Conservation (phyloP, 2,329 filamentous ascomycete genomes). For the Trichoderma breve region DNA sequence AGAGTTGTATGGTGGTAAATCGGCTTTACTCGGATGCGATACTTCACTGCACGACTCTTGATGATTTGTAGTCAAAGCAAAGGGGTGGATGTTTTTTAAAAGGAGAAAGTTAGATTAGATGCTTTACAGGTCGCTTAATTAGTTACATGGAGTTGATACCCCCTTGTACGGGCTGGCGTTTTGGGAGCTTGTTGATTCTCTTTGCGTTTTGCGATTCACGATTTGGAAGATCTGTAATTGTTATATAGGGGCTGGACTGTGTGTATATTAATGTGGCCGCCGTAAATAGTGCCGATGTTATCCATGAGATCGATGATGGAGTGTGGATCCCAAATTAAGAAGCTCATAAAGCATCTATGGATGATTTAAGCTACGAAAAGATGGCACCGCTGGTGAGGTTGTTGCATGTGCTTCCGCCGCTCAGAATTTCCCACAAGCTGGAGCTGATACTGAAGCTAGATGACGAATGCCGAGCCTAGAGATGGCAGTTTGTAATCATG, state of each 20-base stretch:
- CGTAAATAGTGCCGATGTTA: neutral
- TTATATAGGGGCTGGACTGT: neutral
- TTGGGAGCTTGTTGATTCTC: neutral
- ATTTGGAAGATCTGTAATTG: neutral
- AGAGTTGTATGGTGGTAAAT: conserved; percentile 42
- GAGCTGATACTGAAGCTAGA: neutral
- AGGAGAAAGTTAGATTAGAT: neutral
- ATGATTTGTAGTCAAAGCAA: conserved; percentile 14
- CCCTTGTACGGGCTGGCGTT: conserved; percentile 5
- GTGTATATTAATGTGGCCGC: neutral
- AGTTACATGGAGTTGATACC: conserved; percentile 9
- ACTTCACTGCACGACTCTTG: conserved; percentile 41
- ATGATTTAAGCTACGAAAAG: neutral
- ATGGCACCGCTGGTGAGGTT: neutral
- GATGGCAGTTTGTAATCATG: conserved; percentile 10
- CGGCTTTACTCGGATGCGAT: conserved; percentile 44
- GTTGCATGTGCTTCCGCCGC: neutral
- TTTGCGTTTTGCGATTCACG: neutral
- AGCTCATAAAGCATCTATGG: too few species aligned
- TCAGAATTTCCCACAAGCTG: neutral
- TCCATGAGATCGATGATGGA: neutral
- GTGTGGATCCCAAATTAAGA: neutral
- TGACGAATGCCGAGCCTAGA: conserved; percentile 5
- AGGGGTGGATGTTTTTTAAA: neutral
- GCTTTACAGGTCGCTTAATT: neutral